Conservation (phyloP, 306 rosid species). For the Sechiopsis laciniata region DNA sequence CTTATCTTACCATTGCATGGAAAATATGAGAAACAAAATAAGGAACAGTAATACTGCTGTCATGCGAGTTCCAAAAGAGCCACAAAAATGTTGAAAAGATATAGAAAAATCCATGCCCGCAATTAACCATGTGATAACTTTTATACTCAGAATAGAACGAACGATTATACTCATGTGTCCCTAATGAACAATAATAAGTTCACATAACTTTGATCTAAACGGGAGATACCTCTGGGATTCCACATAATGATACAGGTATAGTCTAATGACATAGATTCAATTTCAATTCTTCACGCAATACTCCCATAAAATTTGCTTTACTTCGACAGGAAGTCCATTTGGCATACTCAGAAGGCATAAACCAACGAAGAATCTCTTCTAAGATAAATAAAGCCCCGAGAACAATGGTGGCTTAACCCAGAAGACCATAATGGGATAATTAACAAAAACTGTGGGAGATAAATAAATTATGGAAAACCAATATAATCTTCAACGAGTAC, state of each 20-base stretch:
- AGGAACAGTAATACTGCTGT: slow-evolving; percentile 60
- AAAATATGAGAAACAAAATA: slow-evolving; percentile 70
- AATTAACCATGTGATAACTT: slow-evolving; percentile 50
- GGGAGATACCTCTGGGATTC: slow-evolving; percentile 44
- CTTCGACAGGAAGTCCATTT: slow-evolving; percentile 32
- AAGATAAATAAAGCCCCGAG: slow-evolving; percentile 32
- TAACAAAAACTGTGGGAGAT: slow-evolving; percentile 18
- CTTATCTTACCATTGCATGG: slow-evolving; percentile 69
- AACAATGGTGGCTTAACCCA: slow-evolving; percentile 27
- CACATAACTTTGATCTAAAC: too few relatives aligned
- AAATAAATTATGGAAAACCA: slow-evolving; percentile 3
- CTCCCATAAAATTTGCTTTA: slow-evolving; percentile 29
- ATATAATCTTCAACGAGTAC: slow-evolving; percentile 15
- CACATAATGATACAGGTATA: slow-evolving; percentile 32
- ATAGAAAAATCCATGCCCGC: slow-evolving; percentile 47
- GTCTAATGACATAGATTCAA: slow-evolving; percentile 32
- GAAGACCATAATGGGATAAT: slow-evolving; percentile 8
- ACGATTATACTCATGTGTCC: too few relatives aligned
- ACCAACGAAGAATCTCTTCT: slow-evolving; percentile 28
- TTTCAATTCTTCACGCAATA: slow-evolving; percentile 34
- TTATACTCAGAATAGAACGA: slow-evolving; percentile 40
- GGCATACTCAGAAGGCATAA: slow-evolving; percentile 36
- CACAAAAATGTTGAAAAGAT: slow-evolving; percentile 37
- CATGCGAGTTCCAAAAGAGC: slow-evolving; percentile 61
- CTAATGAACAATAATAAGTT: too few relatives aligned